Evolutionary conservation across 2,329 filamentous ascomycete genomes (phyloP).

Genomic region (Colletotrichum chlorophyti): DNA sequence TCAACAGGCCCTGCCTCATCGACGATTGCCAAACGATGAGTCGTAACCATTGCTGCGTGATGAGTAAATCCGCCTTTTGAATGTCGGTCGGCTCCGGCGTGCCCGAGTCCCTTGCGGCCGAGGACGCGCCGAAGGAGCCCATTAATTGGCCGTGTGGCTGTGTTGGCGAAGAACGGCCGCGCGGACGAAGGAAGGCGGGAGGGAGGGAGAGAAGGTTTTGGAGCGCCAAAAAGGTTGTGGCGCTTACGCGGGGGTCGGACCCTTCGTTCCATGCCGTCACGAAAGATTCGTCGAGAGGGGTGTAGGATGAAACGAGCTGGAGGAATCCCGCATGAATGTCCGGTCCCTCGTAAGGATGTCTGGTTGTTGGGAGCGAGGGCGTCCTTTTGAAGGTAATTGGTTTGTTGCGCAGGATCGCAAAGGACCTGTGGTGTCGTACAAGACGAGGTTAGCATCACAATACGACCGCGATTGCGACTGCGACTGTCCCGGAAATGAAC

Average conservation of each 20-base stretch:
- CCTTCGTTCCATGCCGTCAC: slow-evolving; percentile 70
- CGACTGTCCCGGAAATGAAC: too few relatives aligned
- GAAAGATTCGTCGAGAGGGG: slow-evolving; percentile 68
- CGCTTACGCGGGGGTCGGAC: slow-evolving; percentile 42
- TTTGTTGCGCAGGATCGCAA: slow-evolving; percentile 68
- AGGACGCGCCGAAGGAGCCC: slow-evolving; percentile 12
- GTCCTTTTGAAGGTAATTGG: slow-evolving; percentile 68
- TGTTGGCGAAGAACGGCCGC: slow-evolving; percentile 36
- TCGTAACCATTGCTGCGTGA: slow-evolving; percentile 75
- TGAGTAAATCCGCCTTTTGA: slow-evolving; percentile 72
- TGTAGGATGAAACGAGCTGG: slow-evolving; percentile 66
- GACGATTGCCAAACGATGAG: slow-evolving; percentile 77
- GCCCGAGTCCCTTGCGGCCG: slow-evolving; percentile 13
- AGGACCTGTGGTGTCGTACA: slow-evolving; percentile 53
- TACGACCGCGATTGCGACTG: background rate
- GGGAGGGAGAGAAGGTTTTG: slow-evolving; percentile 42
- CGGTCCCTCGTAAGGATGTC: slow-evolving; percentile 56
- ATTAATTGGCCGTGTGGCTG: slow-evolving; percentile 14
- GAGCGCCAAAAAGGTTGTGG: slow-evolving; percentile 42
- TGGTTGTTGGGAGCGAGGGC: slow-evolving; percentile 59
- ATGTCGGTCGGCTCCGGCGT: slow-evolving; percentile 61
- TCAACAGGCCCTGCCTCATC: slow-evolving; percentile 69
- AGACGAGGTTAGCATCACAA: background rate
- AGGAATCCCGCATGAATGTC: slow-evolving; percentile 65
- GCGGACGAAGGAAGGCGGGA: slow-evolving; percentile 38